Percentiles rank a stretch among this genome's conserved stretches.
Evolutionary conservation across 257 asterid species (phyloP).

Genomic region (Rauvolfia tetraphylla): DNA sequence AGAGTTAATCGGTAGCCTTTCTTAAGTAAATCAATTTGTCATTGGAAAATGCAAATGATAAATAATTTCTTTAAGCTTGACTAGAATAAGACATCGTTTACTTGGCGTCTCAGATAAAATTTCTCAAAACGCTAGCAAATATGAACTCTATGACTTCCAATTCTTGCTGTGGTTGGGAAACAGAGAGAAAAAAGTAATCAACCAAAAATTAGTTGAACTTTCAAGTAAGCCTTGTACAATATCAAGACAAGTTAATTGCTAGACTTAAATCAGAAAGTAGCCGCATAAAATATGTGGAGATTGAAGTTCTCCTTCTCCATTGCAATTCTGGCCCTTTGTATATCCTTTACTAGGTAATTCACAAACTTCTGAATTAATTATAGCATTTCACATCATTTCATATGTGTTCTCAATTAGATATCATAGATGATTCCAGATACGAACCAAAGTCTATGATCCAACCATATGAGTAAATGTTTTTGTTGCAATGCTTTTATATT

Average conservation of each 20-base stretch:
- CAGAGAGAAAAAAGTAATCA: background rate
- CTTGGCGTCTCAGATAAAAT: background rate
- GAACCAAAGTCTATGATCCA: background rate
- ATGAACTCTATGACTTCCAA: background rate
- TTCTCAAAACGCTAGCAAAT: background rate
- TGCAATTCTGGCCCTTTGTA: no score
- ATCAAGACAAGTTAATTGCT: background rate
- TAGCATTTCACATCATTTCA: background rate
- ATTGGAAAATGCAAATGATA: background rate
- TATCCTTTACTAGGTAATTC: background rate
- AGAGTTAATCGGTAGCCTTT: background rate
- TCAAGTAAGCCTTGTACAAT: background rate
- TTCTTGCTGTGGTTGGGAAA: background rate
- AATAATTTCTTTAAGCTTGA: background rate
- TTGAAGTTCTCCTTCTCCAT: no score
- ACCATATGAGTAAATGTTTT: background rate
- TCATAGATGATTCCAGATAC: background rate
- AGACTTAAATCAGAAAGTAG: background rate
- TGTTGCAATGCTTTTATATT: background rate
- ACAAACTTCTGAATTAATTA: background rate
- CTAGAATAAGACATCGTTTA: background rate
- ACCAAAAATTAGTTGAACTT: no score
- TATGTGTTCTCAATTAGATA: background rate
- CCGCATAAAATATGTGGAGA: no score
- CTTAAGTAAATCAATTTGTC: background rate